Evolutionary conservation across 164 flowering plant species (phyloP).

Genomic region (Kingdonia uniflora): DNA sequence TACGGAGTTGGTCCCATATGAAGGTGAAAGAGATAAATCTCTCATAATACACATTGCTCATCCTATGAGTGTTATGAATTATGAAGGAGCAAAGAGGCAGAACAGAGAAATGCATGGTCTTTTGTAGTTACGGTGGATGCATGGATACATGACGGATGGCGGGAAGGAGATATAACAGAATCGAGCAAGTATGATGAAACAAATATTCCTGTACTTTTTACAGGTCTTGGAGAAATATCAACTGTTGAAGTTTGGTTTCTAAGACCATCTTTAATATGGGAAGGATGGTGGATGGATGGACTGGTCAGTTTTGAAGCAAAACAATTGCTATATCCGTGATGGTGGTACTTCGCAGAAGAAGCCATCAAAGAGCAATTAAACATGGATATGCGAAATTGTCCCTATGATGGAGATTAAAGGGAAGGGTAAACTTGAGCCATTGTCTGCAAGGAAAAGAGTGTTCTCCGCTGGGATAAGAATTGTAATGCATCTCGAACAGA

Average conservation of each 20-base stretch:
- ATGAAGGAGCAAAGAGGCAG: constrained; percentile 76
- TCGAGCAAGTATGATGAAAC: constrained; percentile 60
- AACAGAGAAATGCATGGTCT: constrained; percentile 67
- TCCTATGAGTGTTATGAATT: constrained; percentile 40
- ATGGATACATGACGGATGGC: constrained; percentile 70
- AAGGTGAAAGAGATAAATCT: constrained; percentile 30
- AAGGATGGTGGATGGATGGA: constrained; percentile 78
- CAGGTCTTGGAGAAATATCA: constrained; percentile 62
- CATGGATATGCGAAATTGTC: constrained; percentile 12
- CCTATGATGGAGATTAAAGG: constrained; percentile 29
- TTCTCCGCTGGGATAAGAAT: constrained; percentile 63
- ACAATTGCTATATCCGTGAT: constrained; percentile 29
- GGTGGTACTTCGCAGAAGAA: constrained; percentile 68
- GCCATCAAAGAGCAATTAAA: constrained; percentile 42
- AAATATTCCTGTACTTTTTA: constrained; percentile 50
- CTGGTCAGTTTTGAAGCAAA: constrained; percentile 32
- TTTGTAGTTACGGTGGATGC: constrained; percentile 94
- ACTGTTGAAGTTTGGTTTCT: constrained; percentile 65
- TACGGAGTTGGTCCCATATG: constrained; percentile 68
- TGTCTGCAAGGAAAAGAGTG: constrained; percentile 44
- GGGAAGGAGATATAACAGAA: constrained; percentile 76
- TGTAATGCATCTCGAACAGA: constrained; percentile 32
- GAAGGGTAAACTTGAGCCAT: constrained; percentile 34
- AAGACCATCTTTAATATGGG: constrained; percentile 74
- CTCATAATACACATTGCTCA: constrained; percentile 71